phyloP scores from a whole-genome alignment of 805 yeast species.

The Millerago galiae region DNA sequence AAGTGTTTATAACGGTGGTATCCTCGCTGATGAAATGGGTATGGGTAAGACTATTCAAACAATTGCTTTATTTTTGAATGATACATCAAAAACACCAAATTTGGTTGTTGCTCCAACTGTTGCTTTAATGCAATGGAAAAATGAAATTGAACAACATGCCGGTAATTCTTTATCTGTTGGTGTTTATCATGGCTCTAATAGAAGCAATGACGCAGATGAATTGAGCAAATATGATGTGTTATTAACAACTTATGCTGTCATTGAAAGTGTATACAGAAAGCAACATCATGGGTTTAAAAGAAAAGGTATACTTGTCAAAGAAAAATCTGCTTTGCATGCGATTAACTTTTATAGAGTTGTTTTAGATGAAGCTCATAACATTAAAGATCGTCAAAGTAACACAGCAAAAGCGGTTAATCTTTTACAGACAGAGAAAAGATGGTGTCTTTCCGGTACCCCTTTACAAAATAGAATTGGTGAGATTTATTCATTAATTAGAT shows the following conservation, averaged over 20 bases:
- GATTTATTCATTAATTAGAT: slow-evolving; percentile 85
- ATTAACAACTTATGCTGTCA: slow-evolving; percentile 85
- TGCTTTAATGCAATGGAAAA: slow-evolving; percentile 97
- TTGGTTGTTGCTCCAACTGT: slow-evolving; percentile 96
- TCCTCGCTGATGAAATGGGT: slow-evolving; percentile 98
- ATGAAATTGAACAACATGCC: slow-evolving; percentile 85
- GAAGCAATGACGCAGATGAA: slow-evolving; percentile 48
- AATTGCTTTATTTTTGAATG: slow-evolving; percentile 76
- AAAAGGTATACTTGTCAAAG: slow-evolving; percentile 63
- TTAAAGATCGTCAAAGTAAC: slow-evolving; percentile 89
- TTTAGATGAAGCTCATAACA: slow-evolving; percentile 95
- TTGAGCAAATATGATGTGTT: slow-evolving; percentile 68
- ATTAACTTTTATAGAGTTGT: slow-evolving; percentile 78
- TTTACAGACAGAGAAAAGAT: slow-evolving; percentile 63
- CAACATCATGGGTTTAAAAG: slow-evolving; percentile 79
- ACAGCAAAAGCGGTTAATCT: slow-evolving; percentile 89
- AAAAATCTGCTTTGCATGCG: slow-evolving; percentile 66
- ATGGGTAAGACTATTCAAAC: slow-evolving; percentile 99
- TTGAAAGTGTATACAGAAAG: slow-evolving; percentile 81
- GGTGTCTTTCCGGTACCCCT: slow-evolving; percentile 97
- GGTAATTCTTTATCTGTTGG: slow-evolving; percentile 60
- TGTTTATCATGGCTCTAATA: slow-evolving; percentile 80
- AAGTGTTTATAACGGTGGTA: slow-evolving; percentile 77
- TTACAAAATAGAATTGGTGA: slow-evolving; percentile 95
- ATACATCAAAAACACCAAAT: slow-evolving; percentile 61